Conservation (phyloP, 2,329 filamentous ascomycete species). For the Neobulgaria alba region DNA sequence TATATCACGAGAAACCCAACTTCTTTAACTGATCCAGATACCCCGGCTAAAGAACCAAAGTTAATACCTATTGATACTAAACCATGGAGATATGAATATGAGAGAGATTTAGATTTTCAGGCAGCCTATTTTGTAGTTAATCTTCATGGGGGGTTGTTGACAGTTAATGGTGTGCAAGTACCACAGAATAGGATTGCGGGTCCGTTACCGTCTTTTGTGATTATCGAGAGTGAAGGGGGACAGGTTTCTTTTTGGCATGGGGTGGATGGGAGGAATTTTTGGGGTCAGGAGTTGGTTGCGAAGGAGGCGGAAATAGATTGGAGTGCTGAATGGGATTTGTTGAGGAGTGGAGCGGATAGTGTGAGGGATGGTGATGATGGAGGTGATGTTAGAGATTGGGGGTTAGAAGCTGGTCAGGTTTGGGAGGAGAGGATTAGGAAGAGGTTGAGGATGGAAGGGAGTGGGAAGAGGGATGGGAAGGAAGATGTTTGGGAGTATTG, state of each 20-base stretch:
- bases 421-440: constrained; percentile 20
- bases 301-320: too few relatives aligned
- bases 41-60: not conserved
- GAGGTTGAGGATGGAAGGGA: constrained; percentile 15
- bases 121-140: constrained; percentile 24
- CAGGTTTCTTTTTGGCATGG: constrained; percentile 26
- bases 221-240: constrained; percentile 22
- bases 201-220: constrained; percentile 24
- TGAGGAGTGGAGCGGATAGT: too few relatives aligned
- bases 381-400: constrained; percentile 6
- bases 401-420: constrained; percentile 14
- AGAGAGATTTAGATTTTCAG: constrained; percentile 12
- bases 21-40: not conserved
- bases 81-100: constrained; percentile 17
- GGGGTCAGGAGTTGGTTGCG: not conserved
- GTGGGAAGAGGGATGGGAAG: constrained; percentile 12
- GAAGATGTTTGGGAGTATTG: constrained; percentile 15
- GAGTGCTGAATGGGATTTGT: not conserved
- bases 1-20: constrained; percentile 16
- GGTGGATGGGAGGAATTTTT: constrained; percentile 14
- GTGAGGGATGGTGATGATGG: too few relatives aligned
- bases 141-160: constrained; percentile 17
- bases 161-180: constrained; percentile 23
- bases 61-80: constrained; percentile 13
- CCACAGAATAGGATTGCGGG: constrained; percentile 23